Evolutionary conservation across 257 asterid genomes (phyloP), one percentile per base, ranked within the genome.

Genomic region (Jaltomata sinuosa): DNA sequence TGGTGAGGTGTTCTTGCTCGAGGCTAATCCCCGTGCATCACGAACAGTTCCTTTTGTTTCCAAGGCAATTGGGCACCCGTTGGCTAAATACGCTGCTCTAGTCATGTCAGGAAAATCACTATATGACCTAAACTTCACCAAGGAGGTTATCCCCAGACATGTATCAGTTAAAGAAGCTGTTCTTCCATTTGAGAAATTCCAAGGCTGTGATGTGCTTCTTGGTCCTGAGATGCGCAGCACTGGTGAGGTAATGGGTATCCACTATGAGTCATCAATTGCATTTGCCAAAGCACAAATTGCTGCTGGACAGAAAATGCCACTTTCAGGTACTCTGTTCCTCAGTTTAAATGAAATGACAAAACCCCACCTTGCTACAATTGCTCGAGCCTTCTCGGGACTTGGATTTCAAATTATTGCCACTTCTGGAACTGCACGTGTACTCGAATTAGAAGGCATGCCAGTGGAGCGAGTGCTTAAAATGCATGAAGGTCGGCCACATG

Each of bases 171-270:
- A 97, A 87, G 99, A 97, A 86, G 99, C 97, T 2, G 99, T 95
- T 29, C 95, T 97, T 84, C 98, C 99, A 6, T 97, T 97, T 32
- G 99, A 97, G 87, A 97, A 97, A 85, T 97, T 97, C 86, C 98
- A 91, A 81, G 99, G 98, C 3, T 97, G 98, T 8, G 99, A 97
- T 36, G 97, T 97, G 40, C 90, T 97, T 22, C 89, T 97, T 2
- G 99, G 99, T 14, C 99, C 99, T 1, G 99, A 97, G 84, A 97
- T 97, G 99, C 96, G 98, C 8, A 97, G 99, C 90, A 97, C 99
- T 0, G 99, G 98, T 2, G 99, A 97, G 87, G 98, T 97, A 5
- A 97, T 97, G 98, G 98, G 98, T 14, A 97, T 97, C 31, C 69
- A 90, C 88, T 77, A 55, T 0, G 97, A 95, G 57, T 74, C 85